phyloP scores from a whole-genome alignment of 805 yeast species.

The Cyberlindnera nakhonratchasimensis region DNA sequence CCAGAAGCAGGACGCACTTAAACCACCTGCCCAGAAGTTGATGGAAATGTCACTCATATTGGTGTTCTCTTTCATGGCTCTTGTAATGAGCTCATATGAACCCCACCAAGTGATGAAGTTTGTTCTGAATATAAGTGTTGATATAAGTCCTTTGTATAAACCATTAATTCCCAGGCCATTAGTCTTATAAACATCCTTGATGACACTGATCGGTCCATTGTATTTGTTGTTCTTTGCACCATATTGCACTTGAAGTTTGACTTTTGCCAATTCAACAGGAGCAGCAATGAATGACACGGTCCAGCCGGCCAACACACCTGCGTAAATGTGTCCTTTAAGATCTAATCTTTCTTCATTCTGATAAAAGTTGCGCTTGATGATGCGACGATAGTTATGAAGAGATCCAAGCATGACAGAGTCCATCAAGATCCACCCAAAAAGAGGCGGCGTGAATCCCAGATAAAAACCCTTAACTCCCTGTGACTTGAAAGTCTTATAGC shows the following conservation, averaged over 20 bases:
- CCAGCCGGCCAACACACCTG: conserved; percentile 80
- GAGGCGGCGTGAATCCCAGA: conserved; percentile 90
- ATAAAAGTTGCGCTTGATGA: conserved; percentile 62
- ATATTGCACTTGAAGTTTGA: conserved; percentile 85
- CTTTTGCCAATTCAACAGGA: conserved; percentile 87
- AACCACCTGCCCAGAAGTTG: conserved; percentile 91
- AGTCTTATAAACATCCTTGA: conserved; percentile 49
- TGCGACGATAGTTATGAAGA: conserved; percentile 68
- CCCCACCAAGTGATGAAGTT: conserved; percentile 95
- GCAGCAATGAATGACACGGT: conserved; percentile 96
- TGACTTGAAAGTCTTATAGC: conserved; percentile 60
- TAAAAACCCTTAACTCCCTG: conserved; percentile 82
- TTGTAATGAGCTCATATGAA: conserved; percentile 75
- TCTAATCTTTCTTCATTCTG: conserved; percentile 62
- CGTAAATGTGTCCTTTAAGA: conserved; percentile 66
- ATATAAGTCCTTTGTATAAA: conserved; percentile 73
- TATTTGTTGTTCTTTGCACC: conserved; percentile 66
- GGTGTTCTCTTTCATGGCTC: conserved; percentile 63
- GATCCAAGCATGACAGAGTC: conserved; percentile 90
- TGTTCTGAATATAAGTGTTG: conserved; percentile 85
- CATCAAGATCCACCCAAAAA: conserved; percentile 92
- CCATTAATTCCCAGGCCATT: conserved; percentile 61
- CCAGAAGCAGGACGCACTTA: conserved; percentile 87
- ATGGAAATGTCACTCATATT: conserved; percentile 62
- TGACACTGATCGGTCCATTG: conserved; percentile 79